Evolutionary conservation across 1,284 basidiomycete genomes (phyloP), one percentile per base, ranked within the genome.

Genomic region (Cutaneotrichosporon cyanovorans): DNA sequence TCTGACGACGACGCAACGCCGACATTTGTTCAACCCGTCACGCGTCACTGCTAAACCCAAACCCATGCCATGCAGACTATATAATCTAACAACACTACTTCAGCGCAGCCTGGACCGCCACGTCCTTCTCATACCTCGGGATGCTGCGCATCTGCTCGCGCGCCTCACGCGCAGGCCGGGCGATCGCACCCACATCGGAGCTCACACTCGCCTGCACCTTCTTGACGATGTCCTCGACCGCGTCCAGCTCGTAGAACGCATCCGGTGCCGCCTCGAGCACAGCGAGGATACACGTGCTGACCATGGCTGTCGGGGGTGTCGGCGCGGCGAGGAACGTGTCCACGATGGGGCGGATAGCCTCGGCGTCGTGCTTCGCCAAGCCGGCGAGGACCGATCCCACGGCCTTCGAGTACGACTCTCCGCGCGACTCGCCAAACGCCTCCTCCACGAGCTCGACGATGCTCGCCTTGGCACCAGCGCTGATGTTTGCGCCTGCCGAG

Each of bases 91-190:
- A 38, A 16, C 20, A 14, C 42, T 42, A 44, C 42, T 37, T 37
- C 16, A 44, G 25, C 23, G 37, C n/a, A 12, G 59, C 62, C 53
- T 66, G 66, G 22, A 68, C 60, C 25, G 45, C 48, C 14, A 53
- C 45, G 51, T 73, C 71, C 25, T 61, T 58, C 43, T 56, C 57
- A 48, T 58, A 73, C 37, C 40, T 34, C 23, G 45, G 51, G 36
- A 56, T 54, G 33, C 64, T 70, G 59, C 76, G 83, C 41, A 96
- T 68, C 35, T 85, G 56, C 42, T 95, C 90, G 56, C 81, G 77
- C 4, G 88, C 82, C 62, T 95, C 89, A 40, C 91, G 76, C 11
- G 88, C 86, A 0, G 88, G 88, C 39, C 89, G 76, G 15, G 85
- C 78, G 40, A 92, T 81, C n/a, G 77, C 76, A 3, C 85, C 81